Conservation (phyloP, 768 basidiomycete species). For the Sporobolomyces pararoseus region DNA sequence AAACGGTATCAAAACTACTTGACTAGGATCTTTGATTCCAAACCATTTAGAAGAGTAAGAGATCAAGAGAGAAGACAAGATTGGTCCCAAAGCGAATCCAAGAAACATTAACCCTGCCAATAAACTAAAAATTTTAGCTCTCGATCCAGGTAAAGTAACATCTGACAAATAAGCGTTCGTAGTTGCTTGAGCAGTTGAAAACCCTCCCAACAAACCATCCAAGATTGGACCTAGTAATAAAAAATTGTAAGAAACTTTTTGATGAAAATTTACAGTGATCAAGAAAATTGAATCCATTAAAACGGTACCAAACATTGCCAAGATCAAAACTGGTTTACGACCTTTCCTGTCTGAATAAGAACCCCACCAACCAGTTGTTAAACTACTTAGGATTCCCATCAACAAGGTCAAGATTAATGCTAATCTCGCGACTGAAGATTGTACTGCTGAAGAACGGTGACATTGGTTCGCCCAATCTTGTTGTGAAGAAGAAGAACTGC, state of each 20-base stretch:
- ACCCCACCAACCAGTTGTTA: conserved; percentile 53
- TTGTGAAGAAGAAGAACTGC: too few relatives aligned
- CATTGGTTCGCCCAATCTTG: conserved; percentile 27
- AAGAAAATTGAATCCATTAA: conserved; percentile 44
- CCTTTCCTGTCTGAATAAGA: conserved; percentile 49
- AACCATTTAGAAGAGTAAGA: conserved; percentile 5
- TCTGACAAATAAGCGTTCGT: conserved; percentile 47
- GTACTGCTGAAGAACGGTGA: conserved; percentile 11
- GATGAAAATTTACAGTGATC: conserved; percentile 36
- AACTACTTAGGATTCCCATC: conserved; percentile 49
- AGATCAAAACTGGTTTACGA: conserved; percentile 49
- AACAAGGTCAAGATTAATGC: conserved; percentile 46
- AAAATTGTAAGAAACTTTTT: conserved; percentile 44
- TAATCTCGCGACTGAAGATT: conserved; percentile 15
- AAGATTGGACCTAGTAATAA: conserved; percentile 49
- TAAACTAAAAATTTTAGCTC: conserved; percentile 44
- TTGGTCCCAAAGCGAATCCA: conserved; percentile 50
- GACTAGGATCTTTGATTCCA: conserved; percentile 3
- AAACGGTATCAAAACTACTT: conserved; percentile 47
- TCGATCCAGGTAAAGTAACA: conserved; percentile 47
- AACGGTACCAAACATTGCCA: conserved; percentile 48
- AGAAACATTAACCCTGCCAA: conserved; percentile 50
- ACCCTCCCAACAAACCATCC: conserved; percentile 51
- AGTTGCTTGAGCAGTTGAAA: conserved; percentile 37
- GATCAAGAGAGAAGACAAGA: conserved; percentile 43